Conservation (phyloP, 768 basidiomycete species). For the Leucosporidium yakuticum region DNA sequence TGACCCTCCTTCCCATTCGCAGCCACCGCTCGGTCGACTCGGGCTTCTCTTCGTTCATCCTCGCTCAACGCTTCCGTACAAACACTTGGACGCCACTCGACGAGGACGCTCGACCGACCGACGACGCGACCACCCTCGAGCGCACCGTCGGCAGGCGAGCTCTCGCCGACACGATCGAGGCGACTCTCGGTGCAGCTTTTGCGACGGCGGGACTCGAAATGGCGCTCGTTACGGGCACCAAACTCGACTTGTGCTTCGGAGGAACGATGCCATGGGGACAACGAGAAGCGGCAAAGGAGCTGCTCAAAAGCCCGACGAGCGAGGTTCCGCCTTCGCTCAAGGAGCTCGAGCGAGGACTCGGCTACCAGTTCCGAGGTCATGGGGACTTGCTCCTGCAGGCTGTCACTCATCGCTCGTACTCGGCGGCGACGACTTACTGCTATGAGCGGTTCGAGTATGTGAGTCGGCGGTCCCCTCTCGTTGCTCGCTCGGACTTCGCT, state of each 20-base stretch:
- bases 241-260: conserved; percentile 67
- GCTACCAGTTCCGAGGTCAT: conserved; percentile 61
- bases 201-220: conserved; percentile 64
- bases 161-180: conserved; percentile 84
- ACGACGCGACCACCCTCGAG: conserved; percentile 42
- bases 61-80: conserved; percentile 53
- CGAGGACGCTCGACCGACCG: conserved; percentile 42
- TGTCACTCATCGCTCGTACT: conserved; percentile 77
- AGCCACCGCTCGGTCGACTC: conserved; percentile 57
- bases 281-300: conserved; percentile 48
- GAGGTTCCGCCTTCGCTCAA: background rate
- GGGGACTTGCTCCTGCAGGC: conserved; percentile 62
- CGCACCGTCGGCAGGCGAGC: conserved; percentile 61
- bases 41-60: conserved; percentile 60
- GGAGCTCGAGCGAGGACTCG: conserved; percentile 57
- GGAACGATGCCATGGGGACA: conserved; percentile 62
- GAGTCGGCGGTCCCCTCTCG: too few species aligned
- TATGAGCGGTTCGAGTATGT: conserved; percentile 86
- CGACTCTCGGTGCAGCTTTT: conserved; percentile 70
- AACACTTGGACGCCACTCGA: conserved; percentile 56
- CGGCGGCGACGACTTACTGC: conserved; percentile 52
- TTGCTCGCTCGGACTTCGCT: too few species aligned
- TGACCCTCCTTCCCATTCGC: too few species aligned
- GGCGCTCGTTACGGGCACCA: conserved; percentile 60
- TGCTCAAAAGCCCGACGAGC: conserved; percentile 46